A percentile compares a stretch with the other conserved stretches of the same genome.
These are phyloP conservation scores for Lipomyces kockii DNA, from an alignment of 805 yeast genomes.

Conservation along the genomic window DNA sequence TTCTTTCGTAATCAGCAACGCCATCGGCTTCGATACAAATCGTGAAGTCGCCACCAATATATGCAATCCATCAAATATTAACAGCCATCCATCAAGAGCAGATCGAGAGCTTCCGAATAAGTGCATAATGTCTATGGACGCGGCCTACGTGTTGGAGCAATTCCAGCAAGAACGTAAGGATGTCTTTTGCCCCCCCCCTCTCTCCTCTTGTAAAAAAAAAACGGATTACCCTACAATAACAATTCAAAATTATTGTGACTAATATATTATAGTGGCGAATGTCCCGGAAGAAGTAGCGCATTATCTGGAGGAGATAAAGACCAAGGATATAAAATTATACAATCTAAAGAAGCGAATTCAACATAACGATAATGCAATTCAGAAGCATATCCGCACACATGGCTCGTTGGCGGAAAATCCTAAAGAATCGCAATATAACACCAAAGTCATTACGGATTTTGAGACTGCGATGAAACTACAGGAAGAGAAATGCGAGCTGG, in stretches of 20 bases:
- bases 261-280: constrained; percentile 59
- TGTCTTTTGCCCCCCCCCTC: neutral
- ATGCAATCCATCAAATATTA: neutral
- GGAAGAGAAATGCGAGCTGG: constrained; percentile 73
- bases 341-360: constrained; percentile 69
- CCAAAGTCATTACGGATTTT: constrained; percentile 72
- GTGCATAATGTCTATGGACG: constrained; percentile 61
- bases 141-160: constrained; percentile 80
- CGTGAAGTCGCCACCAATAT: neutral
- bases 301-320: constrained; percentile 74
- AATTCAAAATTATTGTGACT: neutral
- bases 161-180: constrained; percentile 53
- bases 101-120: neutral
- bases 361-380: constrained; percentile 77
- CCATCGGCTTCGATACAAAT: neutral
- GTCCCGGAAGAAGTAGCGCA: constrained; percentile 86
- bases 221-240: no score
- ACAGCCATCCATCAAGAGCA: constrained; percentile 12
- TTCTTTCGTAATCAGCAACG: neutral
- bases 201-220: no score
- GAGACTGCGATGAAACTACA: constrained; percentile 64
- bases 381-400: constrained; percentile 77
- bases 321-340: constrained; percentile 66
- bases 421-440: constrained; percentile 69
- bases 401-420: constrained; percentile 84